Percentiles rank a stretch among this genome's conserved stretches.
phyloP scores from a whole-genome alignment of 352 stramenopile species.

The Globisporangium uncinulatum region DNA sequence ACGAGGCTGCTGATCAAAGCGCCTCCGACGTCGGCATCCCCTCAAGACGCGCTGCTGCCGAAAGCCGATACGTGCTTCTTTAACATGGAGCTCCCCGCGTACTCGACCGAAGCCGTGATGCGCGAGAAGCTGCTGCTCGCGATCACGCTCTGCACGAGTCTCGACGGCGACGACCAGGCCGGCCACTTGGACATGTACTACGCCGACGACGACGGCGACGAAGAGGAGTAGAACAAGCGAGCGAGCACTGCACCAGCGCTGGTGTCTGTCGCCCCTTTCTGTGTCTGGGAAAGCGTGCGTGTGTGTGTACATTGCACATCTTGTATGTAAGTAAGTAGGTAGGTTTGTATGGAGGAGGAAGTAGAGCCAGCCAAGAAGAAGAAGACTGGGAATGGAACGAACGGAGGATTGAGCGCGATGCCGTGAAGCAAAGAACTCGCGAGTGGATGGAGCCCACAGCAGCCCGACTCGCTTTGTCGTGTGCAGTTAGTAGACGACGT shows the following conservation, averaged over 20 bases:
- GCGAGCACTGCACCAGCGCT: no score
- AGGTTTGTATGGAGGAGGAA: not conserved
- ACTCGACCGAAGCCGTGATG: conserved; percentile 68
- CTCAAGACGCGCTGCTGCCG: conserved; percentile 56
- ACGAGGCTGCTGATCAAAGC: conserved; percentile 72
- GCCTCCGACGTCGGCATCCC: conserved; percentile 23
- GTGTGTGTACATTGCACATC: not conserved
- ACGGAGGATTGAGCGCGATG: not conserved
- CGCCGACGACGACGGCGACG: conserved; percentile 49
- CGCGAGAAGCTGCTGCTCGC: conserved; percentile 59
- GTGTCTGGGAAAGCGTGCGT: not conserved
- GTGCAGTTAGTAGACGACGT: conserved; percentile 37
- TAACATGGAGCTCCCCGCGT: conserved; percentile 78
- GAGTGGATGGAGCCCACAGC: no score
- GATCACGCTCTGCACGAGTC: conserved; percentile 79
- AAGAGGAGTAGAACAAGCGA: conserved; percentile 47
- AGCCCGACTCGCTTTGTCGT: not conserved
- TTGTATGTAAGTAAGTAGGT: no score
- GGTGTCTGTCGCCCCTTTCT: not conserved
- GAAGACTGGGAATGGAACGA: not conserved
- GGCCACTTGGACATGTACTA: conserved; percentile 70
- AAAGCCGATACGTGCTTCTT: conserved; percentile 85
- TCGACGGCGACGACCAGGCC: conserved; percentile 72
- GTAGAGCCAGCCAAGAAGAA: not conserved
- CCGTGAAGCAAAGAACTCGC: not conserved